Evolutionary conservation across 108 stramenopile species (phyloP), one percentile per base, ranked within the genome.

Genomic region (Fragilariopsis cylindrus): DNA sequence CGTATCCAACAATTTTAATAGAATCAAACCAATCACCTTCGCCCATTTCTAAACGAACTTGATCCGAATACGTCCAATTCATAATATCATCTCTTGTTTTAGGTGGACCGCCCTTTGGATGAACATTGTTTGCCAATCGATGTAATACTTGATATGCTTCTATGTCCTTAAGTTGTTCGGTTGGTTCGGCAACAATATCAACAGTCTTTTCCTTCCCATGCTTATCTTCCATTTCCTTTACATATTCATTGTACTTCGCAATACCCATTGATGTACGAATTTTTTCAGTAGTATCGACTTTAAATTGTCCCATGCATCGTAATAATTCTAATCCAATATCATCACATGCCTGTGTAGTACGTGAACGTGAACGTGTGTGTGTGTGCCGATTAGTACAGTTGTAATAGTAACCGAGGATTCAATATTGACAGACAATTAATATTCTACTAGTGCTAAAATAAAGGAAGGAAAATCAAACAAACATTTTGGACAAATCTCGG

Each of bases 191-290:
- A 52, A 80, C 54, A n/a, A 80, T 80, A 3, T 65, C 62, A 40
- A 54, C 74, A 9, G 79, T 74, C 68, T 71, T 54, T 66, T 80
- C 79, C 39, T 70, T 65, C 55, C 79, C 79, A 48, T 80, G 53
- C 53, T 74, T 75, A 7, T 80, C 74, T 56, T 75, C 79, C 56
- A 80, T 50, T 46, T 57, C 65, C 45, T 75, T 74, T 4, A 75
- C 48, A 53, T 80, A 75, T 55, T 80, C 79, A 70, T 80, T 80
- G 70, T 80, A 80, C 39, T 75, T 80, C 3, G 79, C 79, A 65
- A 80, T 60, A n/a, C 79, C 79, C 19, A 80, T 80, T 4, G 60
- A 44, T 8, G 67, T 30, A 11, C 79, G 73, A 42, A 71, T 57
- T 43, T 73, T 75, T 45, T 73, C 79, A 30, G 79, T 80, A 8